Evolutionary conservation across 441 rosid species (phyloP), one percentile per base, ranked within the genome.

Genomic region (Erodium chrysanthum): DNA sequence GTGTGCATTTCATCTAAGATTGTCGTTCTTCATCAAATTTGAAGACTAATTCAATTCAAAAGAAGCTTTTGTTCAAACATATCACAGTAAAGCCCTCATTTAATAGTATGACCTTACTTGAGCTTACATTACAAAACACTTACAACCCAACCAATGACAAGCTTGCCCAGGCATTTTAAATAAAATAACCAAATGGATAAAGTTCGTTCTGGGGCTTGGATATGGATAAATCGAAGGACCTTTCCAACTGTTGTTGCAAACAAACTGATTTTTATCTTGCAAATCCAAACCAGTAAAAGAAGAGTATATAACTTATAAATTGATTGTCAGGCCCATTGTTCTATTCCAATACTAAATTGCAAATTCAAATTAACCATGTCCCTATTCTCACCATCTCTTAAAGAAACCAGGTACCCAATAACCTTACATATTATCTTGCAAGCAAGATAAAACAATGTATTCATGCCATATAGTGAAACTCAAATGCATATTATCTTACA

Each of bases 1-100:
- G 66, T 66, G 70, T 21, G 67, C 50, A 66, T 35, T 25, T 12
- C 35, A 59, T 60, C 33, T 12, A 25, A 27, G 35, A n/a, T 6
- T 60, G 1, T 25, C 33, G 27, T 64, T 52, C 50, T 66, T 46
- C 37, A 60, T 25, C 64, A 60, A 60, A 60, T 14, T 0, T 9
- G 29, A 56, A 60, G 37, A 20, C 37, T 60, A 60, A 23, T 27
- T 27, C 7, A 60, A 25, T 27, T 60, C 31, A 7, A 60, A 14
- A 25, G 64, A 60, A 14, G 35, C 64, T 5, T 11, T 25, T 60
- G 14, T 27, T 60, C 7, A 14, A 25, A n/a, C 37, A 60, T 37
- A 60, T 25, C 33, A 1, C 33, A 14, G 22, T 33, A 60, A 60
- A 11, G 37, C 64, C 64, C 64, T 8, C 11, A 60, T 14, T n/a